Evolutionary conservation across 352 stramenopile genomes (phyloP), one percentile per base, ranked within the genome.

Genomic region (Pythium brassicae): DNA sequence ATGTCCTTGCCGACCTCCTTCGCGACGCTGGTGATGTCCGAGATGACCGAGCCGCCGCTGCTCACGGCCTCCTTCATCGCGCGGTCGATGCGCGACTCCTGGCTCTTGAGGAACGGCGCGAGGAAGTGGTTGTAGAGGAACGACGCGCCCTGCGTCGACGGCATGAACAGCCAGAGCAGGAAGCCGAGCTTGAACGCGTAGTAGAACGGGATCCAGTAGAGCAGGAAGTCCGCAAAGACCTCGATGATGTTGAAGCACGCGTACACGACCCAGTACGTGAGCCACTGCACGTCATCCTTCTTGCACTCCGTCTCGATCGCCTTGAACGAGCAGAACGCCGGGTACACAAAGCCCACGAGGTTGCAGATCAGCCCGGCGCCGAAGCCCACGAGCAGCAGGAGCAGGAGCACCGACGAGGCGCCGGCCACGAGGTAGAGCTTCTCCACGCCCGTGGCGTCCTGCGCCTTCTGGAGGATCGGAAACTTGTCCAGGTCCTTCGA

Each of bases 161-260:
- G 96, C 65, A 98, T 87, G 78, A 99, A 98, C 34, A 97, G 80
- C 94, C 95, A 98, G 22, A 98, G 71, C 53, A 99, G 83, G 77
- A 99, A 98, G 48, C 93, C 95, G 23, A 99, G 65, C 83, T 99
- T 99, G 79, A 99, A 98, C 14, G 92, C 87, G 69, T 98, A 98
- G 78, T 98, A 99, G 72, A 98, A 98, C 17, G 96, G 96, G 71
- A 99, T 98, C 93, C 92, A 98, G 71, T 98, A 98, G 6, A 99
- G 71, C 40, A 99, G 69, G 46, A 97, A 92, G 68, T 98, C 92
- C n/a, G 85, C 79, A 68, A 99, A 99, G 29, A 97, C 85, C 73
- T 99, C 96, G 39, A 98, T 78, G 46, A 99, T 87, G 63, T 88
- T 97, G 76, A 99, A 98, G 74, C 96, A 98, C 14, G 92, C 88